Conservation (phyloP, 1,284 basidiomycete species). For the Moesziomyces sp. region DNA sequence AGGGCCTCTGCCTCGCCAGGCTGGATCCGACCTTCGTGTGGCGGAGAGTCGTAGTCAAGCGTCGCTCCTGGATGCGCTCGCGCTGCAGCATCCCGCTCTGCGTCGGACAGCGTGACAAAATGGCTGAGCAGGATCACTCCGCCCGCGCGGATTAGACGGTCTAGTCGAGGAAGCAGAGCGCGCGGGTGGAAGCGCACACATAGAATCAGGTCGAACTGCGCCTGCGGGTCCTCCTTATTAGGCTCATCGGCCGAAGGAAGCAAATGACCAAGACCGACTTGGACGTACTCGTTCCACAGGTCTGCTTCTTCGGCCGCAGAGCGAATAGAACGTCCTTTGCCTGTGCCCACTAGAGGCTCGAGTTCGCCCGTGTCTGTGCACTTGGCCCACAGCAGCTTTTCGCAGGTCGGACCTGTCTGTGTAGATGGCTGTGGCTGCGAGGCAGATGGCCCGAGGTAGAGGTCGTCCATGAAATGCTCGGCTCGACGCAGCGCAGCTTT, state of each 20-base stretch:
- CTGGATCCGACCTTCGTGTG: conserved; percentile 32
- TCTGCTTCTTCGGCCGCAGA: background rate
- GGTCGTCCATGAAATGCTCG: conserved; percentile 28
- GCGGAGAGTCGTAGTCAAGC: conserved; percentile 33
- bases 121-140: conserved; percentile 43
- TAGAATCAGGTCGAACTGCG: conserved; percentile 28
- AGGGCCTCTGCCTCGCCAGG: conserved; percentile 29
- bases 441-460: conserved; percentile 7
- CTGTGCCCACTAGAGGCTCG: conserved; percentile 27
- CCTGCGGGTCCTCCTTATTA: background rate
- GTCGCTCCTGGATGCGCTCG: conserved; percentile 9
- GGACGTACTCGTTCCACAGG: conserved; percentile 4
- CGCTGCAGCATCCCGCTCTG: conserved; percentile 3
- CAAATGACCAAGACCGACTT: conserved; percentile 13
- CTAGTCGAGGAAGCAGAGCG: conserved; percentile 18
- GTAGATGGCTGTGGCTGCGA: background rate
- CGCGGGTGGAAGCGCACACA: conserved; percentile 39
- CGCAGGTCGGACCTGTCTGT: conserved; percentile 2
- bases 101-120: conserved; percentile 25
- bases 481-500: conserved; percentile 36
- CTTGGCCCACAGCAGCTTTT: conserved; percentile 37
- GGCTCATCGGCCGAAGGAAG: background rate
- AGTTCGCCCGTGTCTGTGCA: conserved; percentile 28
- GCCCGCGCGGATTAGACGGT: conserved; percentile 10
- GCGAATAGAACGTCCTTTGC: conserved; percentile 28